Evolutionary conservation across 1,139 yeast species (phyloP).

Genomic region (Taphrina flavorubra): DNA sequence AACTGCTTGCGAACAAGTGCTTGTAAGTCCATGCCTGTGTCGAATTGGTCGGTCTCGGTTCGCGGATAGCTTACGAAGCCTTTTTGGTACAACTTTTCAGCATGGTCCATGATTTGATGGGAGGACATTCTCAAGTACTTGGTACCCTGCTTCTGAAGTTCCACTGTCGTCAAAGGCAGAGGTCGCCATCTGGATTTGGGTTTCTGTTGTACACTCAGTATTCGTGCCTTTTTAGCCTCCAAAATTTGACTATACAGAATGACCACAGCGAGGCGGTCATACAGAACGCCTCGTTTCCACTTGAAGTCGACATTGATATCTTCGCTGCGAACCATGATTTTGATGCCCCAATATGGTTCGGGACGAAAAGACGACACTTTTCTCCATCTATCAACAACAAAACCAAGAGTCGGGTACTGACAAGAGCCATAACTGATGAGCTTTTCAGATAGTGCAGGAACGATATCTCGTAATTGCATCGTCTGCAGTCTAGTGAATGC

Average conservation of each 20-base stretch:
- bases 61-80: slow-evolving; percentile 95
- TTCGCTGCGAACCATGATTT: slow-evolving; percentile 55
- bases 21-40: slow-evolving; percentile 71
- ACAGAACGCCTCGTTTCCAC: slow-evolving; percentile 75
- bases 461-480: slow-evolving; percentile 54
- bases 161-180: slow-evolving; percentile 93
- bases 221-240: slow-evolving; percentile 57
- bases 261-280: slow-evolving; percentile 70
- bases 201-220: slow-evolving; percentile 61
- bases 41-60: slow-evolving; percentile 93
- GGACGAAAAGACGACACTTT: slow-evolving; percentile 72
- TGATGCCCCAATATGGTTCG: slow-evolving; percentile 81
- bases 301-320: slow-evolving; percentile 54
- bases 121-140: slow-evolving; percentile 76
- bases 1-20: slow-evolving; percentile 66
- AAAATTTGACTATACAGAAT: slow-evolving; percentile 72
- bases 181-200: slow-evolving; percentile 83
- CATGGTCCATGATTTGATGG: slow-evolving; percentile 63
- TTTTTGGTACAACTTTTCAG: slow-evolving; percentile 81
- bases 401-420: slow-evolving; percentile 96
- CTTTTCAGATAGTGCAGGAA: slow-evolving; percentile 46
- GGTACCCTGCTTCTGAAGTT: slow-evolving; percentile 85
- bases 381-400: slow-evolving; percentile 90
- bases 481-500: slow-evolving; percentile 84
- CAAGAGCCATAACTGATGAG: slow-evolving; percentile 65